Percentiles rank a stretch among this genome's conserved stretches.
These are phyloP conservation scores for Tetracentron sinense DNA, from an alignment of 164 flowering plant genomes.

Conservation along the genomic window DNA sequence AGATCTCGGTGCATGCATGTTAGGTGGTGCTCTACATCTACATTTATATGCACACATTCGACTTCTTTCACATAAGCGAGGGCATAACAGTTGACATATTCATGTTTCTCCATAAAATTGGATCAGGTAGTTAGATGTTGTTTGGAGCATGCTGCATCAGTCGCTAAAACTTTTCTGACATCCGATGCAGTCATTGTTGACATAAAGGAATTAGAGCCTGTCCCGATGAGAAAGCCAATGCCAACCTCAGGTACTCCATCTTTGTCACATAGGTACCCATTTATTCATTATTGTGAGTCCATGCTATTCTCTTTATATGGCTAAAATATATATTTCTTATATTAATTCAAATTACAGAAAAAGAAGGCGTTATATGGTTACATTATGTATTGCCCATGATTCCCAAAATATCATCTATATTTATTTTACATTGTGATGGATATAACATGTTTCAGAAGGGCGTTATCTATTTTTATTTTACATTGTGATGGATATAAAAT, in stretches of 20 bases:
- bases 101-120: neutral
- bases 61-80: neutral
- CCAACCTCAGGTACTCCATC: conserved; percentile 26
- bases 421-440: too few species aligned
- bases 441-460: too few species aligned
- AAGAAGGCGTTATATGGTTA: too few species aligned
- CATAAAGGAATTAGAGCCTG: conserved; percentile 34
- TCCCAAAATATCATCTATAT: too few species aligned
- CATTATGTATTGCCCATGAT: too few species aligned
- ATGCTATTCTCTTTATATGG: neutral
- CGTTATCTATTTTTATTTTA: too few species aligned
- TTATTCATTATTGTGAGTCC: neutral
- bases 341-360: neutral
- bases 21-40: neutral
- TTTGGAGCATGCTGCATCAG: conserved; percentile 76
- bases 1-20: neutral
- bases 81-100: neutral
- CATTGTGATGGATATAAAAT: too few species aligned
- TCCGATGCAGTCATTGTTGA: conserved; percentile 68
- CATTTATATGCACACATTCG: neutral
- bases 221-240: conserved; percentile 30
- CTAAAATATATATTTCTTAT: neutral
- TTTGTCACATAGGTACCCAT: neutral
- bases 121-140: conserved; percentile 81
- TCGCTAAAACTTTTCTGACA: conserved; percentile 66